phyloP scores from a whole-genome alignment of 257 asterid genomes.

The Nicotiana tabacum region DNA sequence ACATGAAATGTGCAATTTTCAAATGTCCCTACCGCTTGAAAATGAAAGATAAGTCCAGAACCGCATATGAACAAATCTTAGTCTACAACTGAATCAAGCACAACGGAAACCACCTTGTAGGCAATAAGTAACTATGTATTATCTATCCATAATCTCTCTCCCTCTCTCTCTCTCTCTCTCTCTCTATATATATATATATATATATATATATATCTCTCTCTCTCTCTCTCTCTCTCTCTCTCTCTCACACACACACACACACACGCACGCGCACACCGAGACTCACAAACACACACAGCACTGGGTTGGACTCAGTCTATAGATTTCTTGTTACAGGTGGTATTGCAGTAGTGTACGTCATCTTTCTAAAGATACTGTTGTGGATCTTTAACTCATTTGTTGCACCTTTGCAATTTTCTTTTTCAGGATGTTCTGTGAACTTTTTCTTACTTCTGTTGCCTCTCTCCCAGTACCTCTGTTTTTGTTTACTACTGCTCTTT shows the following conservation, averaged over 20 bases:
- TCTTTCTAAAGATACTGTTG: not conserved
- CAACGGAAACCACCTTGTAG: not conserved
- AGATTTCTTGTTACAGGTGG: not conserved
- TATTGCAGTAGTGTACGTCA: not conserved
- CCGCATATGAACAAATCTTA: not conserved
- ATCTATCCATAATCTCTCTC: not conserved
- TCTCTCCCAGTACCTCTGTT: not conserved
- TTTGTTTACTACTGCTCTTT: not conserved
- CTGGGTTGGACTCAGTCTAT: not conserved
- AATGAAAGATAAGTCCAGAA: not conserved
- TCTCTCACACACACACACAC: not conserved
- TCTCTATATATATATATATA: too few relatives aligned
- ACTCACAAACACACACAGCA: not conserved
- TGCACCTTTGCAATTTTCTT: not conserved
- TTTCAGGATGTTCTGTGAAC: not conserved
- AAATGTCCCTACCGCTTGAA: not conserved
- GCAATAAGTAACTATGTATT: too few relatives aligned
- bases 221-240: not conserved
- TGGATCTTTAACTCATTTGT: not conserved
- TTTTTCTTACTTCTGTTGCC: not conserved
- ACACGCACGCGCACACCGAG: too few relatives aligned
- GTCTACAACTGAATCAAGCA: not conserved
- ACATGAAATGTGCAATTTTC: not conserved
- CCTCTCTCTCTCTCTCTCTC: not conserved
- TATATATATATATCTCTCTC: not conserved